Conservation (phyloP, 352 stramenopile species). For the Peronosclerospora sorghi region DNA sequence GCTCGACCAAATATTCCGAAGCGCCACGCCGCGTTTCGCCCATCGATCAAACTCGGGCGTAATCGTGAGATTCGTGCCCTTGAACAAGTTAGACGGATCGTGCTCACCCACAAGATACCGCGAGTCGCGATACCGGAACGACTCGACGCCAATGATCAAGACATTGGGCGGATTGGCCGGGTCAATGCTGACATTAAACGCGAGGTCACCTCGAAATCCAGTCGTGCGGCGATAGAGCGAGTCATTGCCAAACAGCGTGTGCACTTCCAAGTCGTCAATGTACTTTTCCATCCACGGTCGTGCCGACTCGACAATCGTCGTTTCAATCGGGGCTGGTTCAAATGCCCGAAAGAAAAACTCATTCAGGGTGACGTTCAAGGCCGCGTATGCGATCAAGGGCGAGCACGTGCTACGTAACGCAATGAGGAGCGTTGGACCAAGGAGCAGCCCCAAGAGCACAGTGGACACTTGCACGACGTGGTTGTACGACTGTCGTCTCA, state of each 20-base stretch:
- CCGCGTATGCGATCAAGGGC: conserved; percentile 9
- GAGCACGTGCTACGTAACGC: conserved; percentile 5
- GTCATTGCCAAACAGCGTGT: conserved; percentile 14
- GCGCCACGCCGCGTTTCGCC: conserved; percentile 35
- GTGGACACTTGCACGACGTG: conserved; percentile 2
- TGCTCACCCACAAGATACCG: conserved; percentile 34
- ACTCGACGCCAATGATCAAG: conserved; percentile 38
- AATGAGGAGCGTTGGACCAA: conserved; percentile 3
- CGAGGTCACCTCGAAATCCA: conserved; percentile 10
- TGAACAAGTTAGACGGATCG: conserved; percentile 23
- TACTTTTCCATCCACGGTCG: conserved; percentile 8
- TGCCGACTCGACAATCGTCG: conserved; percentile 3
- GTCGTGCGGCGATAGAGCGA: conserved; percentile 14
- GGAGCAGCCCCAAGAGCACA: conserved; percentile 7
- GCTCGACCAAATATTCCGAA: conserved; percentile 54
- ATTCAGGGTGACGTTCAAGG: conserved; percentile 14
- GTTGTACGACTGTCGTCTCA: neutral
- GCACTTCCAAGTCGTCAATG: conserved; percentile 10
- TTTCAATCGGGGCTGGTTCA: conserved; percentile 3
- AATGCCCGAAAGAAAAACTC: conserved; percentile 7
- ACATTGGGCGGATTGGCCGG: conserved; percentile 32
- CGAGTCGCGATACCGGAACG: conserved; percentile 44
- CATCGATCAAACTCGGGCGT: conserved; percentile 47
- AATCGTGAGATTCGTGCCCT: conserved; percentile 15
- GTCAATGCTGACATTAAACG: conserved; percentile 10